phyloP scores from a whole-genome alignment of 805 yeast genomes.

The Nakazawaea ambrosiae region DNA sequence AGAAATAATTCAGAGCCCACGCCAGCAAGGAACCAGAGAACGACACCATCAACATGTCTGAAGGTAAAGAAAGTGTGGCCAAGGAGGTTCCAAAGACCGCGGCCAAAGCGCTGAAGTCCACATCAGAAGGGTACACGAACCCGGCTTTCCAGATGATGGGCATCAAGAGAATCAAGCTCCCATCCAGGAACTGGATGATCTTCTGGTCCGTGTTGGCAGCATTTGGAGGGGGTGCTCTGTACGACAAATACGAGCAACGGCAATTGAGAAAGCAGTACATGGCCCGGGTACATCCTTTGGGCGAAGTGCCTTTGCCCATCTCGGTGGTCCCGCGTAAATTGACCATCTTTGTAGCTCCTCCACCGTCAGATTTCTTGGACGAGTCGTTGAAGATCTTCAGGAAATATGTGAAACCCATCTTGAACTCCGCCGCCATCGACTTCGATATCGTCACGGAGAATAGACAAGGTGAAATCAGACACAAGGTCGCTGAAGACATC shows the following conservation, averaged over 20 bases:
- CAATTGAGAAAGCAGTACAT: constrained; percentile 60
- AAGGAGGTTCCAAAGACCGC: neutral
- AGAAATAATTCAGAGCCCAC: too few species aligned
- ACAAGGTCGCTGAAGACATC: constrained; percentile 73
- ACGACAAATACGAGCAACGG: constrained; percentile 72
- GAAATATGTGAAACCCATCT: constrained; percentile 75
- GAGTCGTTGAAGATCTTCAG: constrained; percentile 68
- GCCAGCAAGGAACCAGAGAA: too few species aligned
- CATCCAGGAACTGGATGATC: constrained; percentile 89
- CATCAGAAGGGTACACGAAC: constrained; percentile 39
- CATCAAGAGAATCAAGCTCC: constrained; percentile 65
- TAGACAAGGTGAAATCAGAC: constrained; percentile 86
- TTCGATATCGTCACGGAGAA: constrained; percentile 69
- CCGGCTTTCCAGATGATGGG: constrained; percentile 88
- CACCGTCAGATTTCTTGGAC: constrained; percentile 85
- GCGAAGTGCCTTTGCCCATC: constrained; percentile 39
- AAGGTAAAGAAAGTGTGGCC: too few species aligned
- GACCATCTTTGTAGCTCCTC: constrained; percentile 88
- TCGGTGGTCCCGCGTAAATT: constrained; percentile 64
- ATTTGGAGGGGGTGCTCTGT: constrained; percentile 67
- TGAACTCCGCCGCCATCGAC: constrained; percentile 80
- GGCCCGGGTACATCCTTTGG: constrained; percentile 45
- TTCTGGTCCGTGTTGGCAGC: constrained; percentile 69
- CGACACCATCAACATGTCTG: too few species aligned
- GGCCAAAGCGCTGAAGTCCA: neutral